Evolutionary conservation across 73 alveolate genomes (phyloP).

Genomic region (Paraurostyla sp.): DNA sequence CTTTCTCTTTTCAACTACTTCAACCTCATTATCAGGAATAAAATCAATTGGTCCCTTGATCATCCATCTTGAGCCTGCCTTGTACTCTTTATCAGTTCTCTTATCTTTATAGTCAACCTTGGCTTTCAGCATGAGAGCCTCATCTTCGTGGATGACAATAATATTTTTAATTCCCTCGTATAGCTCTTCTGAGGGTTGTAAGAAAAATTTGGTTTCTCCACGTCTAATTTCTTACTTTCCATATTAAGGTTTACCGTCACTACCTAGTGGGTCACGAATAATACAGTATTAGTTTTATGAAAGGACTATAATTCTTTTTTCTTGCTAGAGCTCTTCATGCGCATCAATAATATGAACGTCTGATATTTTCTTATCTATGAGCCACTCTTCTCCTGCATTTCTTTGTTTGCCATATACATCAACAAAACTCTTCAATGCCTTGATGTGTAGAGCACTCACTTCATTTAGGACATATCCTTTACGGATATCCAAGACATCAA

Average conservation of each 20-base stretch:
- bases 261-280: conserved; percentile 75
- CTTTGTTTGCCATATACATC: conserved; percentile 79
- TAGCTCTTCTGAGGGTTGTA: conserved; percentile 85
- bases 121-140: conserved; percentile 84
- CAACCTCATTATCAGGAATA: conserved; percentile 79
- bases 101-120: conserved; percentile 22
- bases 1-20: conserved; percentile 80
- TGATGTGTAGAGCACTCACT: conserved; percentile 75
- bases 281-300: conserved; percentile 77
- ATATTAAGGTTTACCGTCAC: conserved; percentile 51
- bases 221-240: conserved; percentile 79
- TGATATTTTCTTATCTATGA: conserved; percentile 45
- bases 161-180: conserved; percentile 65
- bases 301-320: conserved; percentile 71
- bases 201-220: conserved; percentile 85
- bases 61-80: conserved; percentile 88
- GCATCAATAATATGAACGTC: conserved; percentile 83
- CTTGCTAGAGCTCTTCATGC: conserved; percentile 71
- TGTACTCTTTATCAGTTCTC: conserved; percentile 39
- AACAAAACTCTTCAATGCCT: conserved; percentile 70
- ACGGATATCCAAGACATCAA: conserved; percentile 66
- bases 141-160: conserved; percentile 83
- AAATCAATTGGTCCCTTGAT: conserved; percentile 88
- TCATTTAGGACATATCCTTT: conserved; percentile 83
- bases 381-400: conserved; percentile 91